Base-by-base conservation (phyloP, 495 filamentous ascomycete species). In the Tuber magnatum region DNA sequence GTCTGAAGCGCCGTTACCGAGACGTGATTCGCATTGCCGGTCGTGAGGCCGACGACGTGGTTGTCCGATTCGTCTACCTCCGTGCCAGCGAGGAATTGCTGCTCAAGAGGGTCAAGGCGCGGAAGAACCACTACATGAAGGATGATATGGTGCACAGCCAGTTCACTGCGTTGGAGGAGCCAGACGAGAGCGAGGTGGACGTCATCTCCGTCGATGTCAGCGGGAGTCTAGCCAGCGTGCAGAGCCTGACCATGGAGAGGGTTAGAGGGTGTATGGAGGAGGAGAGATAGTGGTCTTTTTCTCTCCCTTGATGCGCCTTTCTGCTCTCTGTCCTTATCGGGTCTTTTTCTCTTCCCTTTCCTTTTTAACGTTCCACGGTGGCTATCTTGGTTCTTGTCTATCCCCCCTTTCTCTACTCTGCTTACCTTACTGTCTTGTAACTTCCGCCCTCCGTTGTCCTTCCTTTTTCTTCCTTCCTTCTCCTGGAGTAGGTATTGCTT, bases 71-170 rank as follows among this genome's bases (percentile, higher is more conserved):
- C 83, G 89, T 98, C 77, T 99, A 96, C 84, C 89, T 99, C 39
- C 88, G 90, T 74, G 92, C 94, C 20, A 85, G 87, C 42, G 91
- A 96, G 83, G 87, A 89, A 70, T 85, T 91, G 35, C 88, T 97
- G 43, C 85, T 96, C 68, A 85, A 89, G 78, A 88, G 96, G 1
- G 94, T 98, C 28, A 84, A 85, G 32, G 86, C 86, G 39, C 89
- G 94, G 77, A 83, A 93, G 84, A 88, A 89, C 70, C 96, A 99
- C 82, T 99, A 95, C 84, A 98, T 99, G 95, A 96, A 97, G 83
- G 92, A 92, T 76, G 89, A 90, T 72, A 99, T 99, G 96, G 94
- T 99, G n/a, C 91, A 91, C 73, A 94, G 92, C 82, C 96, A 99
- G 82, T 90, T 97, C 79, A 87, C 90, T 74, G 90, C 89, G 71